Evolutionary conservation across 768 basidiomycete genomes (phyloP).

Genomic region (Leccinum incarnatum): DNA sequence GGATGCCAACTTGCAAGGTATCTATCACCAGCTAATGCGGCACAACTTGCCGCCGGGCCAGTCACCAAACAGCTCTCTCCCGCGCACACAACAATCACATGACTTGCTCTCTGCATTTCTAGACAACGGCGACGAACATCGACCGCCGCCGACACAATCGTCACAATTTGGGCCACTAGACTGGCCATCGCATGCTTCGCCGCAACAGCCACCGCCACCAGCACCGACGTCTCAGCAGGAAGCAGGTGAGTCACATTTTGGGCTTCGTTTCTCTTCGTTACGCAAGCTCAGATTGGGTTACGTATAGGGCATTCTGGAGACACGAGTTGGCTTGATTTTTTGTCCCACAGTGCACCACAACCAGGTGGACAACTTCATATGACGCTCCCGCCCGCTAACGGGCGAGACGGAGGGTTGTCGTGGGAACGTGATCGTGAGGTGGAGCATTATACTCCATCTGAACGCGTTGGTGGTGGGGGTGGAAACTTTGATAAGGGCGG

Average conservation of each 20-base stretch:
- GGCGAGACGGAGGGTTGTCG: conserved; percentile 25
- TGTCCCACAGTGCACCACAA: conserved; percentile 29
- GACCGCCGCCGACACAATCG: conserved; percentile 20
- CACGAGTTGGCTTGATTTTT: conserved; percentile 34
- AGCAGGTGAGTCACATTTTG: conserved; percentile 15
- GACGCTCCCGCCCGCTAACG: conserved; percentile 26
- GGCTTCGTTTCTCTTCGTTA: neutral
- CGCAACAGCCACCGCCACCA: conserved; percentile 20
- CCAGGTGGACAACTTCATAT: conserved; percentile 26
- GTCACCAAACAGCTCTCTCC: conserved; percentile 9
- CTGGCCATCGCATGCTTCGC: conserved; percentile 32
- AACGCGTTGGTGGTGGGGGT: conserved; percentile 18
- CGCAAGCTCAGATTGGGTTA: neutral
- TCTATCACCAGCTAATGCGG: conserved; percentile 32
- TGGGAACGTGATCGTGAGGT: conserved; percentile 32
- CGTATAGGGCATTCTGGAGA: conserved; percentile 27
- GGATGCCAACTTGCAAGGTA: conserved; percentile 30
- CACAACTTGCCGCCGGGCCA: conserved; percentile 25
- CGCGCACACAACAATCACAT: conserved; percentile 26
- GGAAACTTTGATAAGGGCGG: conserved; percentile 6
- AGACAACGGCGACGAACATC: conserved; percentile 29
- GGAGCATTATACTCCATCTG: conserved; percentile 30
- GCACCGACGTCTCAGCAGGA: conserved; percentile 23
- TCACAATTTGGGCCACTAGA: conserved; percentile 30
- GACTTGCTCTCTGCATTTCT: conserved; percentile 31